These are phyloP conservation scores for Endocalyx cinctus DNA, from an alignment of 2,329 filamentous ascomycete genomes.

Conservation along the genomic window DNA sequence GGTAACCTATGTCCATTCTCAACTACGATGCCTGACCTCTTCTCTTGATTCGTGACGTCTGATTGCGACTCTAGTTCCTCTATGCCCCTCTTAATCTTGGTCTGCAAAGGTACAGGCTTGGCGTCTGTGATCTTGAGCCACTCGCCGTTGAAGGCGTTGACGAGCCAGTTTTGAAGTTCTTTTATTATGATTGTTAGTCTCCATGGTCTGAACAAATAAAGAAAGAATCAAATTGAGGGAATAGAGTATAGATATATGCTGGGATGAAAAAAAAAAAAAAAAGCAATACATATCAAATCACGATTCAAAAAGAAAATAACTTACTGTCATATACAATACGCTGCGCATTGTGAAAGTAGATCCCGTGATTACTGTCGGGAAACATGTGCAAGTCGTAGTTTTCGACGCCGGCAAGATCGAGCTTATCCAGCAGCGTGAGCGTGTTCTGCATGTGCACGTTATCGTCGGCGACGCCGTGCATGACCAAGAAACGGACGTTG, in stretches of 20 bases:
- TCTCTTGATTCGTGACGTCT: conserved; percentile 14
- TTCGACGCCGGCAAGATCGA: conserved; percentile 75
- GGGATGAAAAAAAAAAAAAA: too few relatives aligned
- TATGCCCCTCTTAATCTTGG: conserved; percentile 17
- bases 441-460: conserved; percentile 98
- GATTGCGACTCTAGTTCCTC: conserved; percentile 14
- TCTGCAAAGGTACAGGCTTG: conserved; percentile 33
- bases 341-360: conserved; percentile 92
- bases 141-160: conserved; percentile 97
- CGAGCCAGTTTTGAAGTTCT: conserved; percentile 84
- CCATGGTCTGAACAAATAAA: too few relatives aligned
- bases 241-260: too few relatives aligned
- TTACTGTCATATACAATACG: conserved; percentile 87
- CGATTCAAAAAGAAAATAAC: too few relatives aligned
- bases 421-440: conserved; percentile 76
- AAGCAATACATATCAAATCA: too few relatives aligned
- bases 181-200: too few relatives aligned
- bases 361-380: conserved; percentile 92
- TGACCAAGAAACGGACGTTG: conserved; percentile 85
- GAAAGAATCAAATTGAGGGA: too few relatives aligned
- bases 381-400: conserved; percentile 98
- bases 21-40: conserved; percentile 4
- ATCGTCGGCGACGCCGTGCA: conserved; percentile 96
- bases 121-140: conserved; percentile 63
- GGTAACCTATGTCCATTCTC: not conserved